Base-by-base conservation (phyloP, 495 filamentous ascomycete species). In the Venustampulla echinocandica region DNA sequence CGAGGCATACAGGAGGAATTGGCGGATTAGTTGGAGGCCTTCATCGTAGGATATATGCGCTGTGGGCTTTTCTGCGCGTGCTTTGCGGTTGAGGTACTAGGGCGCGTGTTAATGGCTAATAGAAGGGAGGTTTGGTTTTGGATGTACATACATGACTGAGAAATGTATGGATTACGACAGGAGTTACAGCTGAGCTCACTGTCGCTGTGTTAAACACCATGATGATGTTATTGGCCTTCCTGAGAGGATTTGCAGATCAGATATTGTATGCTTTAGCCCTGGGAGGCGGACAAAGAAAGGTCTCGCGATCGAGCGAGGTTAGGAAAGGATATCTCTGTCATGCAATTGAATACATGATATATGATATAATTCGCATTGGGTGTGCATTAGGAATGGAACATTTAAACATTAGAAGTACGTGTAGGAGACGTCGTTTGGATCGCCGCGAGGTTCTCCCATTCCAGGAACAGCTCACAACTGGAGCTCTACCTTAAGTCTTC, bases 31-130 rank as follows among this genome's bases (percentile, higher is more conserved):
- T 22, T 82, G 75, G n/a, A 97, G 72, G n/a, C 88, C 89, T 64
- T 95, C 84, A 56, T 95, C 85, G 62, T 97, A 97, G 19, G 87
- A 88, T 50, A 97, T 77, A 56, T 90, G 87, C 1, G 83, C 80
- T 17, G 82, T 90, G 1, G 89, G 90, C 42, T 87, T 88, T 44
- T 85, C 72, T 44, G 72, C 79, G 9, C 82, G 72, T 3, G 78
- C 70, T 56, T 82, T 87, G 42, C 84, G 84, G 57, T 93, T 79
- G 44, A 92, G 67, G 58, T 90, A 97, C 87, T 93, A 55, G 44
- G 21, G 19, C 15, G 18, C 19, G 15, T 48, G 57, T 41, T 37
- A 38, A 59, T 41, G n/a, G 49, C n/a, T 47, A 17, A 13, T 24
- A 4, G 13, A 17, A 11, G 14, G 19, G 18, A 37, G 10, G 35